Conservation (phyloP, 805 yeast species). For the Monosporozyma unispora region DNA sequence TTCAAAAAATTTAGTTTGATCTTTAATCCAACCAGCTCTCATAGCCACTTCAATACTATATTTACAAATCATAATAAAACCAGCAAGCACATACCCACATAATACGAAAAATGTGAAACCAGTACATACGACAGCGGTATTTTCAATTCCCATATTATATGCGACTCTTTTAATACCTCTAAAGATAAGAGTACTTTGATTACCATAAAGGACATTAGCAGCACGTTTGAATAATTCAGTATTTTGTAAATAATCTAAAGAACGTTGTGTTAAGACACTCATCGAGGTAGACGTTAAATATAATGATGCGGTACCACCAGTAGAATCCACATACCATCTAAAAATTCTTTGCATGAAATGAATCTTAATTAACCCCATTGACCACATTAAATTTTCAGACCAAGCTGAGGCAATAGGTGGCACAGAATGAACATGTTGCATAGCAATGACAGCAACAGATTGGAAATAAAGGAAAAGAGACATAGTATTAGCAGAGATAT, state of each 20-base stretch:
- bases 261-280: slow-evolving; percentile 65
- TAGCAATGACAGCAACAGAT: slow-evolving; percentile 71
- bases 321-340: slow-evolving; percentile 78
- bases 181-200: slow-evolving; percentile 51
- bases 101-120: slow-evolving; percentile 79
- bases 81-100: slow-evolving; percentile 67
- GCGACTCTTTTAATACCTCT: slow-evolving; percentile 87
- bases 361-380: slow-evolving; percentile 81
- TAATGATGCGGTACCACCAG: slow-evolving; percentile 80
- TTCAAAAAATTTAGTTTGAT: slow-evolving; percentile 35
- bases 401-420: slow-evolving; percentile 95
- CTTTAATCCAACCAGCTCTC: slow-evolving; percentile 40
- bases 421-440: slow-evolving; percentile 77
- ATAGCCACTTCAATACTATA: slow-evolving; percentile 40
- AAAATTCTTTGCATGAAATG: slow-evolving; percentile 77
- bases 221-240: slow-evolving; percentile 32
- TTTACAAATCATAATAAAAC: slow-evolving; percentile 48
- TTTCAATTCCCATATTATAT: slow-evolving; percentile 66
- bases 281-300: slow-evolving; percentile 54
- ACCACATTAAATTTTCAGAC: slow-evolving; percentile 91
- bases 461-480: slow-evolving; percentile 85
- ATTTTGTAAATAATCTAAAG: slow-evolving; percentile 19
- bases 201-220: slow-evolving; percentile 38
- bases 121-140: slow-evolving; percentile 72
- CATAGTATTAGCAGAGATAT: slow-evolving; percentile 81